Conservation (phyloP, 371 early-diverging fungal genomes). For the Entomophthora muscae region DNA sequence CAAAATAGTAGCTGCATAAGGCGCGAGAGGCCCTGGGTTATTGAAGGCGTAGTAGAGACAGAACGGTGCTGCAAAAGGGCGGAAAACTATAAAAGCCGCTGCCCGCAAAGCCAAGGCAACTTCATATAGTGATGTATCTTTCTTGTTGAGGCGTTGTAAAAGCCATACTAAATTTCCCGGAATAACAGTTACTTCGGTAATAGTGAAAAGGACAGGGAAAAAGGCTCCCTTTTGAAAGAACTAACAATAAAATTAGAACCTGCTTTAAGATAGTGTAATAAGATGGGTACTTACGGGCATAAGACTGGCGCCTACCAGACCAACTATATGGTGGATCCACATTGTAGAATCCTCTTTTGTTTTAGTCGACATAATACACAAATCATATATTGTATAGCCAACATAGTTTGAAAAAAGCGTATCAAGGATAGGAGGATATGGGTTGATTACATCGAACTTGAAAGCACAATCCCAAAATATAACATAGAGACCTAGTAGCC, state of each 20-base stretch:
- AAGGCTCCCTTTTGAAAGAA: neutral
- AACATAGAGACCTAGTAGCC: neutral
- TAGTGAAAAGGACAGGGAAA: slow-evolving; percentile 3
- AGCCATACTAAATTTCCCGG: slow-evolving; percentile 4
- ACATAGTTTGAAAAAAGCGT: neutral
- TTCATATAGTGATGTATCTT: neutral
- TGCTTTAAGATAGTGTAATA: neutral
- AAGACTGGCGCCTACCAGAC: slow-evolving; percentile 1
- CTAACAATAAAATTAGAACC: neutral
- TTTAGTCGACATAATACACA: neutral
- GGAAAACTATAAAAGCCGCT: neutral
- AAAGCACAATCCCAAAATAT: slow-evolving; percentile 1
- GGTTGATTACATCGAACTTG: neutral
- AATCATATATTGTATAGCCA: slow-evolving; percentile 7
- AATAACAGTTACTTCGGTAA: slow-evolving; percentile 8
- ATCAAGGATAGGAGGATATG: neutral
- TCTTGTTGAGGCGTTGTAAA: neutral
- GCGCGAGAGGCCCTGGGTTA: neutral
- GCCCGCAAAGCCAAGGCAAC: neutral
- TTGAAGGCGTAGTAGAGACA: neutral
- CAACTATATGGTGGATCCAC: slow-evolving; percentile 7
- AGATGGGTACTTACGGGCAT: slow-evolving; percentile 1
- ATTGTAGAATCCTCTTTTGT: slow-evolving; percentile 1
- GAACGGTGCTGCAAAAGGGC: neutral
- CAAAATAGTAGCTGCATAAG: neutral